Conservation (phyloP, 1,284 basidiomycete species). For the Cronartium quercuum region DNA sequence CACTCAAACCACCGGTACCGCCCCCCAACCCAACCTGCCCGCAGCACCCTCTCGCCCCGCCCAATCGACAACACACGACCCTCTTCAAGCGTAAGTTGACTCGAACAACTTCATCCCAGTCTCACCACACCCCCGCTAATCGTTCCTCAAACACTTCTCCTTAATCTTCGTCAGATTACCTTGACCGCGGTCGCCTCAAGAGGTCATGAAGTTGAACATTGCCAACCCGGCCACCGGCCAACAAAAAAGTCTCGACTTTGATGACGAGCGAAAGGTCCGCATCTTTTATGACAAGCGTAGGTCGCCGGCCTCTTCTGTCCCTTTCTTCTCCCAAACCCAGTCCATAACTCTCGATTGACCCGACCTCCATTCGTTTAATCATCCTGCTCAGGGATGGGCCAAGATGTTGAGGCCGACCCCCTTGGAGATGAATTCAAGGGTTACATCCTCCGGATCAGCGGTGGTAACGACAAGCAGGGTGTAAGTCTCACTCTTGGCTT, state of each 20-base stretch:
- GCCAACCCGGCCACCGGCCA: conserved; percentile 81
- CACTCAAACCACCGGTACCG: neutral
- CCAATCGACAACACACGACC: conserved; percentile 5
- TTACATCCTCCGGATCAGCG: conserved; percentile 93
- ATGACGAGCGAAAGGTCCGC: conserved; percentile 53
- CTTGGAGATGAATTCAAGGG: conserved; percentile 96
- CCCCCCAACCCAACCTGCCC: neutral
- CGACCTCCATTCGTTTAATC: neutral
- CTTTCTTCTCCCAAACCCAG: neutral
- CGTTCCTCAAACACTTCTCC: conserved; percentile 28
- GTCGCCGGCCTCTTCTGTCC: neutral
- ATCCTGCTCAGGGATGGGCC: conserved; percentile 62
- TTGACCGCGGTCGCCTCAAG: conserved; percentile 42
- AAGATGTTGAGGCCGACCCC: conserved; percentile 85
- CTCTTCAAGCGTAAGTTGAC: conserved; percentile 7
- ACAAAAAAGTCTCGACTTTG: conserved; percentile 66
- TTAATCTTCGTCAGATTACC: conserved; percentile 26
- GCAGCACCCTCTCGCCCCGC: neutral
- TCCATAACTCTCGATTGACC: neutral
- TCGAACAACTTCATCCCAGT: neutral
- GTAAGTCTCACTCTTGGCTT: conserved; percentile 8
- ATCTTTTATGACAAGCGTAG: conserved; percentile 80
- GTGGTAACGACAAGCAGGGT: conserved; percentile 74
- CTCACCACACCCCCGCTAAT: neutral
- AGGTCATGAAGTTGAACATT: conserved; percentile 91